A percentile compares a stretch with the other conserved stretches of the same genome.
Conservation (phyloP, 441 rosid genomes). For the Dalechampia spathulata region DNA sequence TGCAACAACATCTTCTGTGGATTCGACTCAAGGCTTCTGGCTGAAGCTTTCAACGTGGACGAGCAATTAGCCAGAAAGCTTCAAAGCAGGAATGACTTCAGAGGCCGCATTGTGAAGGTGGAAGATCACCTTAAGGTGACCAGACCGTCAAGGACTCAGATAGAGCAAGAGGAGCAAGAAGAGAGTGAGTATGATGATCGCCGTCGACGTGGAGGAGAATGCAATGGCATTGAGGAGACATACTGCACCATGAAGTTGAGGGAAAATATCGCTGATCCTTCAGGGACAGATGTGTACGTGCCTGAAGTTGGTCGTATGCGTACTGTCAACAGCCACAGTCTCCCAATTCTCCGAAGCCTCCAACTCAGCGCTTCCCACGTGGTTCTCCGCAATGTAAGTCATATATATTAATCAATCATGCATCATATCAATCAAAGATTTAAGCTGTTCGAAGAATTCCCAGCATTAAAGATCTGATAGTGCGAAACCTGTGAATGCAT, state of each 20-base stretch:
- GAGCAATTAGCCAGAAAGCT: slow-evolving; percentile 35
- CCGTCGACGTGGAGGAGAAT: background rate
- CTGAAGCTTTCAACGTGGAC: slow-evolving; percentile 55
- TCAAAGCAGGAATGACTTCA: slow-evolving; percentile 32
- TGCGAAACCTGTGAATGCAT: too few species aligned
- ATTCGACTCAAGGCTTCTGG: slow-evolving; percentile 38
- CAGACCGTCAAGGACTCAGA: slow-evolving; percentile 38
- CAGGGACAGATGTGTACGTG: slow-evolving; percentile 48
- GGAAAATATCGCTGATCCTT: slow-evolving; percentile 57
- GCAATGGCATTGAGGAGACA: slow-evolving; percentile 32
- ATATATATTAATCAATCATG: background rate
- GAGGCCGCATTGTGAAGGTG: slow-evolving; percentile 59
- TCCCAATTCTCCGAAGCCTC: too few species aligned
- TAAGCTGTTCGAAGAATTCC: too few species aligned
- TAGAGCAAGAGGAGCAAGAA: slow-evolving; percentile 26
- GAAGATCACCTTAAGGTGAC: slow-evolving; percentile 37
- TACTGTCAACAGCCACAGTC: slow-evolving; percentile 2
- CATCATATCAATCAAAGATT: background rate
- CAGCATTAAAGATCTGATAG: too few species aligned
- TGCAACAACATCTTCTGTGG: slow-evolving; percentile 52
- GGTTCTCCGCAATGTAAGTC: slow-evolving; percentile 25
- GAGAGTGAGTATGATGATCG: background rate
- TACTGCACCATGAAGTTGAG: background rate
- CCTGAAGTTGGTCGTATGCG: slow-evolving; percentile 49
- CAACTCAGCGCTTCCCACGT: too few species aligned